Evolutionary conservation across 306 rosid species (phyloP).

Genomic region (Cucurbita maxima): DNA sequence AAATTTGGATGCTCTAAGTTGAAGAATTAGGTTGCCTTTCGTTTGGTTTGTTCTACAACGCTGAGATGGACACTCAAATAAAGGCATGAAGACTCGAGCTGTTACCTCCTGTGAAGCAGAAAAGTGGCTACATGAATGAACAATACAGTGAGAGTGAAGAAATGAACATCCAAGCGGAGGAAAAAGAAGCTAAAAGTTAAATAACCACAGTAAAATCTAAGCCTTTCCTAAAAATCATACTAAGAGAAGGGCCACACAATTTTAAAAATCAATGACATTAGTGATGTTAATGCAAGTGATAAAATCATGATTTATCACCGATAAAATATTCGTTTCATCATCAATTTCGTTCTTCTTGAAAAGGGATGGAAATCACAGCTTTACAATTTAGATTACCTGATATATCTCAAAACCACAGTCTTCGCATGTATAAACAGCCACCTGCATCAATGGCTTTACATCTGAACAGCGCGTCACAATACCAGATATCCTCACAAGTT

Average conservation of each 20-base stretch:
- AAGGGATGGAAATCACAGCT: background rate
- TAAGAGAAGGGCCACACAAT: background rate
- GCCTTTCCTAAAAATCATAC: background rate
- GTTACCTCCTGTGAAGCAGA: constrained; percentile 71
- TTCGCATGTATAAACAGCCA: constrained; percentile 95
- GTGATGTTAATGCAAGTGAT: background rate
- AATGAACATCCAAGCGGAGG: background rate
- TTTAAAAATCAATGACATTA: background rate
- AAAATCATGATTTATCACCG: background rate
- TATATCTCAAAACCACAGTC: constrained; percentile 98
- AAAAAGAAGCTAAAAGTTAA: background rate
- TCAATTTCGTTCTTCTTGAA: background rate
- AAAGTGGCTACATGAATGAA: constrained; percentile 2
- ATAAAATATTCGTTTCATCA: background rate
- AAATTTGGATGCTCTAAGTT: constrained; percentile 92
- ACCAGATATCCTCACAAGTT: constrained; percentile 86
- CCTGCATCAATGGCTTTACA: constrained; percentile 95
- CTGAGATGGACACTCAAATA: constrained; percentile 75
- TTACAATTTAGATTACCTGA: constrained; percentile 42
- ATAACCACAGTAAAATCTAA: background rate
- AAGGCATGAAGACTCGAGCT: constrained; percentile 90
- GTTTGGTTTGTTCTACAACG: constrained; percentile 51
- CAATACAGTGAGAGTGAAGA: constrained; percentile 4
- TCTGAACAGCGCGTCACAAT: constrained; percentile 91
- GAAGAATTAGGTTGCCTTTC: constrained; percentile 82